Evolutionary conservation across 208 protist species (phyloP).

Genomic region (Acanthamoeba lenticulata): DNA sequence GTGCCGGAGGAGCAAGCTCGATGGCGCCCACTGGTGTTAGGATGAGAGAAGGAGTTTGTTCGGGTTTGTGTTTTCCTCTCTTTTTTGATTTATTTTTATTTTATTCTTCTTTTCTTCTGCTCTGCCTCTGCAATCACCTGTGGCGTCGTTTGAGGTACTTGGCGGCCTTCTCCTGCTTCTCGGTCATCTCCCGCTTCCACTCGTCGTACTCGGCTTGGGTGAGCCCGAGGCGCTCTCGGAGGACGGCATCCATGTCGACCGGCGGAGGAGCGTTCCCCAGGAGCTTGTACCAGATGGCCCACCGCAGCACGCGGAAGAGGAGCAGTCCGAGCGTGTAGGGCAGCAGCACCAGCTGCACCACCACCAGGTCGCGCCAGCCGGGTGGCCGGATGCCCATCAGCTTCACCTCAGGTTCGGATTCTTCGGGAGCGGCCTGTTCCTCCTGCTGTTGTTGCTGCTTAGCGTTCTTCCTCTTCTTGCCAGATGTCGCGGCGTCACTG

Average conservation of each 20-base stretch:
- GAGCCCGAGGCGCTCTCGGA: neutral
- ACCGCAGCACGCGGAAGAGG: neutral
- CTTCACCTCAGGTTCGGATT: conserved; percentile 14
- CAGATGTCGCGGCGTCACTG: neutral
- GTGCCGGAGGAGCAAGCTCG: too few relatives aligned
- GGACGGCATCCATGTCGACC: neutral
- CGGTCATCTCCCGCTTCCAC: conserved; percentile 42
- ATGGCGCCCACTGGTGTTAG: too few relatives aligned
- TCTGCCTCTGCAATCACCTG: neutral
- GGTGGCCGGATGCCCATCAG: conserved; percentile 34
- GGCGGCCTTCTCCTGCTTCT: conserved; percentile 25
- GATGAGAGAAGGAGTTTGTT: too few relatives aligned
- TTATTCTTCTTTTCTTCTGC: neutral
- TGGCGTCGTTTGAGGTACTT: neutral
- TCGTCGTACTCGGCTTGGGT: neutral
- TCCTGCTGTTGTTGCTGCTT: neutral
- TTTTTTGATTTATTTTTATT: neutral
- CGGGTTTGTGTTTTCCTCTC: too few relatives aligned
- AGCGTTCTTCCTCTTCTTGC: neutral
- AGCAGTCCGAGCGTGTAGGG: neutral
- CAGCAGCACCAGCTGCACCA: conserved; percentile 32
- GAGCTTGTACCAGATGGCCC: conserved; percentile 20
- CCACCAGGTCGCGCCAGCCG: conserved; percentile 8
- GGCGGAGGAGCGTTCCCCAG: neutral
- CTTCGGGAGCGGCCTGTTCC: neutral